These are phyloP conservation scores for Malania oleifera DNA, from an alignment of 164 flowering plant species.

Conservation along the genomic window DNA sequence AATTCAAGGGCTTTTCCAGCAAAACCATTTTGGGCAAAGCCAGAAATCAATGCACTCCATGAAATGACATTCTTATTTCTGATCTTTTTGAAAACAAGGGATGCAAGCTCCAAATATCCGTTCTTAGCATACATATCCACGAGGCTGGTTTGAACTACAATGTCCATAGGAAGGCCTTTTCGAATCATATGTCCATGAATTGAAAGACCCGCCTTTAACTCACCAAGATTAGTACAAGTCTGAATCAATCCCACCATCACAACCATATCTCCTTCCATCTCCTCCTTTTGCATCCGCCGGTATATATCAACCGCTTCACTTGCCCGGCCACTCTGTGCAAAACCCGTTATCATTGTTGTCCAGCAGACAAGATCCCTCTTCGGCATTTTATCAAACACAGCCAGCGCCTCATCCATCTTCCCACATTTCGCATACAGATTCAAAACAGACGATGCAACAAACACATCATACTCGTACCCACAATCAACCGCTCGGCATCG, in stretches of 20 bases:
- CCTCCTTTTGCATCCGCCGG: constrained; percentile 35
- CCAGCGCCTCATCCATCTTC: constrained; percentile 40
- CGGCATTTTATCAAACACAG: constrained; percentile 39
- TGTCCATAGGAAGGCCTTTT: constrained; percentile 28
- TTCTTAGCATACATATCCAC: constrained; percentile 59
- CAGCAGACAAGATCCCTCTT: constrained; percentile 49
- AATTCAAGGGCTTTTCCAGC: constrained; percentile 39
- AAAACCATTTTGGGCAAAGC: constrained; percentile 54
- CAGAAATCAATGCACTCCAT: constrained; percentile 54
- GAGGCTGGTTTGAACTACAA: constrained; percentile 39
- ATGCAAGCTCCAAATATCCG: constrained; percentile 38
- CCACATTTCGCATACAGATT: constrained; percentile 53
- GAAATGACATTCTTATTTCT: constrained; percentile 29
- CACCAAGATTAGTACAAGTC: constrained; percentile 42
- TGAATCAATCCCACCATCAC: constrained; percentile 49
- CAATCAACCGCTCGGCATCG: constrained; percentile 28
- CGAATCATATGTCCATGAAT: constrained; percentile 47
- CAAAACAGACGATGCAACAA: constrained; percentile 50
- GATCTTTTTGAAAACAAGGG: constrained; percentile 30
- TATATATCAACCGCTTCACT: constrained; percentile 41
- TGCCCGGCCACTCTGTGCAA: constrained; percentile 26
- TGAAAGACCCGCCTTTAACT: constrained; percentile 31
- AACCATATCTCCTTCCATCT: constrained; percentile 40
- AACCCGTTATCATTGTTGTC: constrained; percentile 49
- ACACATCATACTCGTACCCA: constrained; percentile 47